Evolutionary conservation across 129 eudicot genomes (phyloP).

Genomic region (Solidago caesia): DNA sequence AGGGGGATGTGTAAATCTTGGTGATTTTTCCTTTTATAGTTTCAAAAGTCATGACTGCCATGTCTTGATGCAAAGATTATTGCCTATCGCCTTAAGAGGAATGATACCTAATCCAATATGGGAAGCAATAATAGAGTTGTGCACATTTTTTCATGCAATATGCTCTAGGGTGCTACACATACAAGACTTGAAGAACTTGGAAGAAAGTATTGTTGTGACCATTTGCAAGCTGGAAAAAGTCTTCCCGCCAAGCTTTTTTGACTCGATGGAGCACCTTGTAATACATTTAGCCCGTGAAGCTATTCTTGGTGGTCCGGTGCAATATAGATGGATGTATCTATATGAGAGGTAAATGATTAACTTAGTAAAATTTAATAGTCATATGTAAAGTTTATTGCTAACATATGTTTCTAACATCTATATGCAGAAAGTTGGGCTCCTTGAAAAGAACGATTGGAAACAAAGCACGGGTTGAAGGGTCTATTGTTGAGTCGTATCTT

Average conservation of each 20-base stretch:
- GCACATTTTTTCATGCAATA: conserved; percentile 5
- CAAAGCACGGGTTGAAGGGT: not conserved
- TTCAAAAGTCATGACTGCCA: not conserved
- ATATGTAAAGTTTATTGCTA: no score
- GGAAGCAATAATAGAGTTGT: not conserved
- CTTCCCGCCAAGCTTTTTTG: not conserved
- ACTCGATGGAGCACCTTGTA: no score
- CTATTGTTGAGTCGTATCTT: no score
- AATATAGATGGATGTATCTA: not conserved
- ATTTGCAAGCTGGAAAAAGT: conserved; percentile 9
- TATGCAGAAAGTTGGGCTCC: not conserved
- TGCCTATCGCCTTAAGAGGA: conserved; percentile 6
- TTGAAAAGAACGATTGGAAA: not conserved
- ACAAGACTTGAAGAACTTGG: not conserved
- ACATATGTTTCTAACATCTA: not conserved
- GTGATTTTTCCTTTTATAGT: not conserved
- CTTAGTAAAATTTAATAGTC: no score
- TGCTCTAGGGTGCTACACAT: conserved; percentile 8
- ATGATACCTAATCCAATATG: not conserved
- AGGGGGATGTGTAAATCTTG: conserved; percentile 2
- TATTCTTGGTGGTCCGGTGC: no score
- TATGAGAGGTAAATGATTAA: not conserved
- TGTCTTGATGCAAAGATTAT: conserved; percentile 13
- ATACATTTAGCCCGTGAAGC: not conserved
- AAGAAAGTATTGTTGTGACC: conserved; percentile 6